A percentile compares a stretch with the other conserved stretches of the same genome.
These are phyloP conservation scores for Piper betle DNA, from an alignment of 164 flowering plant genomes.

Conservation along the genomic window DNA sequence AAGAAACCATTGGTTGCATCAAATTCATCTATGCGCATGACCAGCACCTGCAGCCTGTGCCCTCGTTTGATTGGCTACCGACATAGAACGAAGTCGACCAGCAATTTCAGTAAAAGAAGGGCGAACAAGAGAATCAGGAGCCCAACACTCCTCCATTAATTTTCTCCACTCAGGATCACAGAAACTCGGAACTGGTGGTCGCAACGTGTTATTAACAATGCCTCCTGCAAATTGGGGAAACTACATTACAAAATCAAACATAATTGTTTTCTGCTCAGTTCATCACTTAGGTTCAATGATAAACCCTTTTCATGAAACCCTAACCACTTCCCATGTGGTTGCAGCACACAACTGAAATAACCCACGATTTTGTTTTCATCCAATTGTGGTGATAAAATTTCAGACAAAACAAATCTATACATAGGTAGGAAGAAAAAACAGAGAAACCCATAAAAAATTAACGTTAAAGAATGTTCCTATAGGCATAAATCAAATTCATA, in stretches of 20 bases:
- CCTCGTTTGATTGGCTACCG: slow-evolving; percentile 9
- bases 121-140: slow-evolving; percentile 21
- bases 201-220: slow-evolving; percentile 20
- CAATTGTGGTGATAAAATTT: too few species aligned
- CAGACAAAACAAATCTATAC: too few species aligned
- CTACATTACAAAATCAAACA: neutral
- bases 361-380: too few species aligned
- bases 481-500: too few species aligned
- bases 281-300: too few species aligned
- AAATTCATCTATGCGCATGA: neutral
- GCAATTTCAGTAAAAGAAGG: slow-evolving; percentile 41
- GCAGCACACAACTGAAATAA: neutral
- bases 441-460: neutral
- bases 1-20: neutral
- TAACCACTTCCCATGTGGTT: neutral
- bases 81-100: slow-evolving; percentile 26
- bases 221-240: slow-evolving; percentile 23
- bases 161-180: slow-evolving; percentile 39
- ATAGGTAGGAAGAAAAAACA: too few species aligned
- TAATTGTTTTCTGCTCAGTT: too few species aligned
- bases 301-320: neutral
- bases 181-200: slow-evolving; percentile 31
- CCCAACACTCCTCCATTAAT: slow-evolving; percentile 44
- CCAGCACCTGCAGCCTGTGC: neutral
- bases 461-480: too few species aligned